Percentiles rank a stretch among this genome's conserved stretches.
These are phyloP conservation scores for Viola odorata DNA, from an alignment of 345 rosid species.

Conservation along the genomic window DNA sequence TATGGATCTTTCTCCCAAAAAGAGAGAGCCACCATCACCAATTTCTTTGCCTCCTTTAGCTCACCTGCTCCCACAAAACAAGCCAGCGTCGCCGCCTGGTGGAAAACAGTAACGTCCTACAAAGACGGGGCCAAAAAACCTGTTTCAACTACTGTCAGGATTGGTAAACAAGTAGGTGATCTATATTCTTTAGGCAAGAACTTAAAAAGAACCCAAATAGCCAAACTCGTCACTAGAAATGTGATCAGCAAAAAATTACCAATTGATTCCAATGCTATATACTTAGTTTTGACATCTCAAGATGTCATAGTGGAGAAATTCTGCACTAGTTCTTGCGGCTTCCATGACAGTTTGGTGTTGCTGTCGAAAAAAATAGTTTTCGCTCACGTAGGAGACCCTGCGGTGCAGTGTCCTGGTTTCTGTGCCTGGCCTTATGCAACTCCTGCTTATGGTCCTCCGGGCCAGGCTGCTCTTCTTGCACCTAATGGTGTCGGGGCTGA, in stretches of 20 bases:
- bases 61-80: not conserved
- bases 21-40: conserved; percentile 11
- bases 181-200: conserved; percentile 20
- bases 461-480: conserved; percentile 11
- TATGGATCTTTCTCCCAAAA: conserved; percentile 20
- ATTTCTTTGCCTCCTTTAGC: conserved; percentile 18
- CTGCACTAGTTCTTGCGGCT: conserved; percentile 25
- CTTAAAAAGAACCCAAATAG: conserved; percentile 14
- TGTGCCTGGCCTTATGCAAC: conserved; percentile 27
- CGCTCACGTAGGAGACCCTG: conserved; percentile 18
- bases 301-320: conserved; percentile 20
- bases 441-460: conserved; percentile 25
- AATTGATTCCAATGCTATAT: conserved; percentile 5
- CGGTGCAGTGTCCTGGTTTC: conserved; percentile 23
- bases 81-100: conserved; percentile 22
- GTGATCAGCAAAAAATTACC: conserved; percentile 5
- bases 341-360: conserved; percentile 14
- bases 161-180: conserved; percentile 20
- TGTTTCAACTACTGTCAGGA: conserved; percentile 7
- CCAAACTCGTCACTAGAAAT: conserved; percentile 6
- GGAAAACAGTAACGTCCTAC: conserved; percentile 20
- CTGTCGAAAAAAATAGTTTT: conserved; percentile 3
- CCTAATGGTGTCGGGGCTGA: conserved; percentile 22
- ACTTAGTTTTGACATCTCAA: conserved; percentile 19
- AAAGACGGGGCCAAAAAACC: conserved; percentile 16